Evolutionary conservation across 1,139 yeast genomes (phyloP).

Genomic region (Sugiyamaella xylanicola): DNA sequence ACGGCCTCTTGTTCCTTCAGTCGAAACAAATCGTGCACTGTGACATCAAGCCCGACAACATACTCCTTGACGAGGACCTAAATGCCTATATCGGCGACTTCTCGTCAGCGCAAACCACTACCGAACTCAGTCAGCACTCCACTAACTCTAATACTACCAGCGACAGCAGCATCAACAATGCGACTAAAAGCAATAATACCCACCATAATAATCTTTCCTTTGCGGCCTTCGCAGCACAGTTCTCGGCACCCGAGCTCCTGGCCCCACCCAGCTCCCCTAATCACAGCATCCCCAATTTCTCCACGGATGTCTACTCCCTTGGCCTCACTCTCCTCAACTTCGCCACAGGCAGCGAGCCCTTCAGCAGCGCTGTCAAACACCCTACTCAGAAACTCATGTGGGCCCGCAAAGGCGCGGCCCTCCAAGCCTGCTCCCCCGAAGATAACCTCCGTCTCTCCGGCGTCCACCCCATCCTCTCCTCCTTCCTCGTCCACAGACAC

Average conservation of each 20-base stretch:
- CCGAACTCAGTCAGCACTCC: neutral
- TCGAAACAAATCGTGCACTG: slow-evolving; percentile 63
- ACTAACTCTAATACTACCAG: neutral
- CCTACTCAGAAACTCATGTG: slow-evolving; percentile 32
- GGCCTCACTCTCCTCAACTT: slow-evolving; percentile 32
- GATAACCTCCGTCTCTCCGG: slow-evolving; percentile 24
- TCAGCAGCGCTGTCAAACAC: slow-evolving; percentile 30
- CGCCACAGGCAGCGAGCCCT: slow-evolving; percentile 34
- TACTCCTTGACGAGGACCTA: slow-evolving; percentile 57
- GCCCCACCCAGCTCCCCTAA: slow-evolving; percentile 3
- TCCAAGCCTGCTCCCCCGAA: slow-evolving; percentile 28
- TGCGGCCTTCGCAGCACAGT: slow-evolving; percentile 30
- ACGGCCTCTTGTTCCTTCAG: slow-evolving; percentile 61
- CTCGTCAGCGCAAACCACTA: slow-evolving; percentile 29
- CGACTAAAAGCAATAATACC: slow-evolving; percentile 4
- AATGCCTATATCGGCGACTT: slow-evolving; percentile 31
- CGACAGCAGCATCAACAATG: neutral
- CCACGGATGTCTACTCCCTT: slow-evolving; percentile 31
- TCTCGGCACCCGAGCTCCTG: slow-evolving; percentile 34
- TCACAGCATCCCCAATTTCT: slow-evolving; percentile 23
- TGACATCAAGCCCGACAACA: slow-evolving; percentile 89
- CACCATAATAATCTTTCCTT: slow-evolving; percentile 16
- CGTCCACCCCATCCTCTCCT: slow-evolving; percentile 24
- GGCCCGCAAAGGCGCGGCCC: slow-evolving; percentile 32
- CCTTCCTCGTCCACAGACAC: slow-evolving; percentile 18